Conservation (phyloP, 495 filamentous ascomycete genomes). For the Achaetomiella virescens region DNA sequence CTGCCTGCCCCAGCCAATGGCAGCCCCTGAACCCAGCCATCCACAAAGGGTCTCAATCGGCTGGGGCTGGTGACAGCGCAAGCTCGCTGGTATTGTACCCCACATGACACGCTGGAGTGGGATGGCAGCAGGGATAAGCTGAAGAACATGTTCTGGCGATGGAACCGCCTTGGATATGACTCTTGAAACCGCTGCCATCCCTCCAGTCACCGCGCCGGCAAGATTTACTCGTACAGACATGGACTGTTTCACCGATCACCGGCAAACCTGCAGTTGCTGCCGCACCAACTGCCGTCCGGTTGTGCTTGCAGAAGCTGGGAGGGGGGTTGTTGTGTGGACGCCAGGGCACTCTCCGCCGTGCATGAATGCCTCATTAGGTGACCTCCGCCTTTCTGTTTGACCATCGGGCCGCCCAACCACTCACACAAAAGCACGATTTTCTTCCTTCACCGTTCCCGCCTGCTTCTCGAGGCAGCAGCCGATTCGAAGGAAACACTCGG, state of each 20-base stretch:
- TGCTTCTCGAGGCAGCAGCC: slow-evolving; percentile 15
- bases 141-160: background rate
- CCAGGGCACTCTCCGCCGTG: slow-evolving; percentile 22
- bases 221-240: background rate
- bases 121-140: slow-evolving; percentile 2
- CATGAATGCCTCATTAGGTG: slow-evolving; percentile 28
- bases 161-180: background rate
- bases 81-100: slow-evolving; percentile 4
- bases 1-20: slow-evolving; percentile 31
- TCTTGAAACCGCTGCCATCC: background rate
- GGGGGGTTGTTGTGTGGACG: slow-evolving; percentile 3
- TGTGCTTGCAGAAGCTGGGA: slow-evolving; percentile 16
- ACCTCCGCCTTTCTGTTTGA: slow-evolving; percentile 25
- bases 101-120: slow-evolving; percentile 11
- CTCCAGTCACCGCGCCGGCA: background rate
- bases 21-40: slow-evolving; percentile 37
- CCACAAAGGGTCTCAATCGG: slow-evolving; percentile 24
- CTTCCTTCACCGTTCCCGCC: slow-evolving; percentile 1
- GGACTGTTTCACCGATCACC: background rate
- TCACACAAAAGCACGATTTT: slow-evolving; percentile 12
- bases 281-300: slow-evolving; percentile 9
- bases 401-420: slow-evolving; percentile 21
- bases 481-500: slow-evolving; percentile 19
- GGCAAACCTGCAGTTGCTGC: slow-evolving; percentile 4
- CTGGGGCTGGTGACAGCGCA: slow-evolving; percentile 9